These are phyloP conservation scores for Macadamia integrifolia DNA, from an alignment of 164 flowering plant genomes.

Conservation along the genomic window DNA sequence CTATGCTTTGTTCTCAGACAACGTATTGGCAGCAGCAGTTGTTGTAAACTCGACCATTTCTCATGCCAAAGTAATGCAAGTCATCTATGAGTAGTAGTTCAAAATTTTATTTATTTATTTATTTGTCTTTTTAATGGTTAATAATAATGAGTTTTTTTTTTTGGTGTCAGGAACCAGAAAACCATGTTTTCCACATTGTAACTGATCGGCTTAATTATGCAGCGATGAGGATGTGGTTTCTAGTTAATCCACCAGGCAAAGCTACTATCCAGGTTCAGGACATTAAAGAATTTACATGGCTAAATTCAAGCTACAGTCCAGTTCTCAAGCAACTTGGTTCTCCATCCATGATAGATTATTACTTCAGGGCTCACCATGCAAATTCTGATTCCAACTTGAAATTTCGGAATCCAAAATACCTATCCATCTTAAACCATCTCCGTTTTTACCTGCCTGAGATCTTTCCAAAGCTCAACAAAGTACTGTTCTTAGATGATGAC, in stretches of 20 bases:
- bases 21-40: conserved; percentile 80
- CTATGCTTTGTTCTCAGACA: conserved; percentile 87
- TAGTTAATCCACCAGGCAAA: conserved; percentile 65
- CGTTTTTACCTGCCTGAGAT: conserved; percentile 90
- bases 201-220: conserved; percentile 82
- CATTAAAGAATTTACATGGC: conserved; percentile 88
- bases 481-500: conserved; percentile 92
- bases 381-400: conserved; percentile 81
- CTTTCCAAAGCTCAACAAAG: conserved; percentile 83
- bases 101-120: too few relatives aligned
- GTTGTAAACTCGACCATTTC: conserved; percentile 87
- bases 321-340: conserved; percentile 80
- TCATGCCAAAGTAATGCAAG: conserved; percentile 61
- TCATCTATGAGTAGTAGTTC: not conserved
- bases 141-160: not conserved
- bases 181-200: conserved; percentile 88
- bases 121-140: too few relatives aligned
- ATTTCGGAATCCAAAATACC: conserved; percentile 86
- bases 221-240: conserved; percentile 95
- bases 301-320: conserved; percentile 87
- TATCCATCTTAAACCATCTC: conserved; percentile 91
- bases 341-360: conserved; percentile 75
- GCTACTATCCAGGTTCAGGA: conserved; percentile 83
- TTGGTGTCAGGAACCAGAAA: conserved; percentile 55
- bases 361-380: conserved; percentile 69